phyloP scores from a whole-genome alignment of 176 grass and related monocot genomes.

The Zea luxurians region DNA sequence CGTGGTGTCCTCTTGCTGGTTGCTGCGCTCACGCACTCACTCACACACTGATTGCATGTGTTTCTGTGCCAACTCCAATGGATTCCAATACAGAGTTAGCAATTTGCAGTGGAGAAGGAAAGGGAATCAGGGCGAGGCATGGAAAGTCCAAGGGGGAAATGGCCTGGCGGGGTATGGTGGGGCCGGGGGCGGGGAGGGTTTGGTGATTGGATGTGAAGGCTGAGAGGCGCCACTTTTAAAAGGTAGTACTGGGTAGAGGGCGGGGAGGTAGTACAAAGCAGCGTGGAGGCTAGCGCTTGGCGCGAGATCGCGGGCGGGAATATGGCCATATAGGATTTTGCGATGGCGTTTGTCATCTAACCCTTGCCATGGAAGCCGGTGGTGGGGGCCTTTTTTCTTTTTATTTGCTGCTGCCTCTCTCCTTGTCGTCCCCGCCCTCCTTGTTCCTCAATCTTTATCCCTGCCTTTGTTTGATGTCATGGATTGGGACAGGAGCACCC shows the following conservation, averaged over 20 bases:
- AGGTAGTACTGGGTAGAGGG: slow-evolving; percentile 55
- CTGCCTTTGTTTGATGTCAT: slow-evolving; percentile 51
- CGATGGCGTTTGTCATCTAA: slow-evolving; percentile 64
- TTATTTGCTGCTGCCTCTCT: slow-evolving; percentile 25
- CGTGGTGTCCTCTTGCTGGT: slow-evolving; percentile 69
- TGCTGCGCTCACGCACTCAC: slow-evolving; percentile 51
- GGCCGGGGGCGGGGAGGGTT: slow-evolving; percentile 34
- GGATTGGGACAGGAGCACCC: slow-evolving; percentile 53
- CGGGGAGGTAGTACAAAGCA: slow-evolving; percentile 67
- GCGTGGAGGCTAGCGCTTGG: slow-evolving; percentile 71
- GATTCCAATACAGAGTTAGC: slow-evolving; percentile 46
- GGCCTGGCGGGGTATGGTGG: slow-evolving; percentile 30
- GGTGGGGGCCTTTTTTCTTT: slow-evolving; percentile 32
- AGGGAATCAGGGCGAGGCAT: slow-evolving; percentile 64
- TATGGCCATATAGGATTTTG: slow-evolving; percentile 74
- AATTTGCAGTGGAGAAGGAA: slow-evolving; percentile 44
- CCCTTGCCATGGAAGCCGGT: slow-evolving; percentile 45
- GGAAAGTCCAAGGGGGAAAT: slow-evolving; percentile 74
- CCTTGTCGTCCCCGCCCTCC: slow-evolving; percentile 25
- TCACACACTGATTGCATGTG: slow-evolving; percentile 55
- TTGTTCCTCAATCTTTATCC: slow-evolving; percentile 44
- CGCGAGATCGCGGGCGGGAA: slow-evolving; percentile 54
- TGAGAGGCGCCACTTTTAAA: slow-evolving; percentile 63
- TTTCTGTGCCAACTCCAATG: slow-evolving; percentile 77
- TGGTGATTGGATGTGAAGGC: slow-evolving; percentile 65